Evolutionary conservation across 345 rosid genomes (phyloP), one percentile per base, ranked within the genome.

Genomic region (Cardamine chenopodiifolia): DNA sequence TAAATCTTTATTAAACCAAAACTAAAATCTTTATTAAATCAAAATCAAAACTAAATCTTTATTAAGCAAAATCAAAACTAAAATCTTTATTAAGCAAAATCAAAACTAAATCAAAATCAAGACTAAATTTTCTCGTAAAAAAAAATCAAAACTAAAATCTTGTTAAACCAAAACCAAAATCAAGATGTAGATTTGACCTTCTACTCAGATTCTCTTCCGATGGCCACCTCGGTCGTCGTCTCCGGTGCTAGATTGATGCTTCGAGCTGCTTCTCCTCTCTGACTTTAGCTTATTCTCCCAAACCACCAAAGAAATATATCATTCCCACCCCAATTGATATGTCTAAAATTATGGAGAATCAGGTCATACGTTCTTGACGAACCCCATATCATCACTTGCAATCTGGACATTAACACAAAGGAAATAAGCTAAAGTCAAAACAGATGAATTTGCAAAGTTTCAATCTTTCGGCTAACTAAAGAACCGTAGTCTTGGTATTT

Each of bases 361-460:
- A 72, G 26, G 52, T 22, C 68, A 4, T 87, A 95, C 99, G 97
- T 95, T 85, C 88, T 95, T 95, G 63, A 88, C 23, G 53, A 95
- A 88, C 66, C 96, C 97, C 42, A 95, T 82, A 83, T 95, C 99
- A 29, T 95, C 97, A 45, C 81, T 81, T 68, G 93, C 72, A 58
- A 92, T 90, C 99, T 95, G 97, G 31, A 80, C 68, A 80, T 40
- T 45, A 74, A 37, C 60, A 81, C 13, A 70, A 71, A 62, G 15
- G 34, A 64, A 77, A 31, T 14, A 32, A 26, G 5, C 13, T 29
- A 1, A 49, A 13, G 72, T 71, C 25, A 71, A 34, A 35, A 29
- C 13, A 64, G n/a, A 56, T 18, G 7, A 7, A 56, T 34, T 35
- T 35, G 71, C 25, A 37, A 49, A 12, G 23, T 49, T 39, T 56